Evolutionary conservation across 2,329 filamentous ascomycete genomes (phyloP), one percentile per base, ranked within the genome.

Genomic region (Metarhizium anisopliae): DNA sequence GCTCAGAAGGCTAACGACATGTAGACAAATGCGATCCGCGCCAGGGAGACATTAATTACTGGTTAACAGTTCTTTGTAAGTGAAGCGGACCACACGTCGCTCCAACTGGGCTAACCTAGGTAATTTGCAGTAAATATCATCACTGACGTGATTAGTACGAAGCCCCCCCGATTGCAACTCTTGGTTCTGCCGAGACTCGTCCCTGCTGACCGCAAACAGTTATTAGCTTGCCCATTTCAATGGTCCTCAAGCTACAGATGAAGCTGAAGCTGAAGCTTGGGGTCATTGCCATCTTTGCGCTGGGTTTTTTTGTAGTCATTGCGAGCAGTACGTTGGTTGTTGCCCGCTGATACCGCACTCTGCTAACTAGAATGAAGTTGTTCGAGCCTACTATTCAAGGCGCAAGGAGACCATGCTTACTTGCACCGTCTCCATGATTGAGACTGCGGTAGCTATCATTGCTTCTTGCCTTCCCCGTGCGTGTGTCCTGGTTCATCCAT

Each of bases 391-490:
- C 29, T 71, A 66, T 32, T 69, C 67, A 0, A 66, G 66, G 53
- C 60, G 60, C 4, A 66, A 67, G 53, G 66, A 70, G 54, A 70
- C 67, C 1, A 71, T 71, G 68, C 52, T 71, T 40, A 70, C 69
- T 2, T 71, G 68, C 57, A 71, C 69, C 1, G 68, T 71, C 18
- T 70, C 67, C 4, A 71, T 71, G 68, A 61, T 70, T n/a, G 69
- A 71, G 53, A 69, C 68, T 0, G 61, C 70, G 4, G 67, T 74
- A 7, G 69, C 72, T 1, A 72, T 74, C 38, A 73, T 74, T 10
- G 69, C 70, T 1, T 65, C 68, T 2, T 72, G 68, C n/a, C 67
- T 73, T 1, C 70, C 71, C 35, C 64, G 65, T 67, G 51, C 3
- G 64, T 55, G 14, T 40, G 8, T 11, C 38, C 0, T 0, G 11